Base-by-base conservation (phyloP, 129 eudicot genomes). In the Artemisia argyi region DNA sequence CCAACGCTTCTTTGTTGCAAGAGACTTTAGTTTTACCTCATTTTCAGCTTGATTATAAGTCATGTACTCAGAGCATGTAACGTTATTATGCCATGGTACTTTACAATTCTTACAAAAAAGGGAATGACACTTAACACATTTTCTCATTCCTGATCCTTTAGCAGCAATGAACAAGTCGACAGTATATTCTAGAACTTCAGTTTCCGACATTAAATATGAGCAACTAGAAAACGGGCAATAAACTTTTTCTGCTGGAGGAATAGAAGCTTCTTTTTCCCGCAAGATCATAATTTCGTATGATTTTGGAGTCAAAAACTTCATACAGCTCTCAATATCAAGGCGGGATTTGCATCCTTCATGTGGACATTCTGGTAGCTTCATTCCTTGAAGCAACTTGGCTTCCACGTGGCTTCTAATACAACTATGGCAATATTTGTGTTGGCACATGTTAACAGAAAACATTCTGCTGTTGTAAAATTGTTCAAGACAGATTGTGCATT, bases 201-300 rank as follows among this genome's bases (percentile, higher is more conserved):
- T 19, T 78, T 52, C 84, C 2, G 91, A 85, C 88, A 90, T 85
- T 28, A 90, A 66, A 24, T 79, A 56, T 2, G 97, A 90, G 73
- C 97, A 90, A 32, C 17, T 74, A 11, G 95, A 80, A 75, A 76
- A 74, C 4, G 97, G 95, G 63, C 97, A 91, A 56, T 91, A 91
- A 71, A 87, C 58, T 70, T 80, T 87, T 13, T 87, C 85, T 2
- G 80, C 14, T 11, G 64, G 63, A 30, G 89, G 97, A 68, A 91
- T 80, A 8, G 95, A 79, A 52, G 89, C 86, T 85, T 91, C 97
- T 80, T 79, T 87, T 63, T 85, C 32, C 19, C 85, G 66, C 24
- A 74, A 78, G 67, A 84, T 83, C 91, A 87, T 79, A 28, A 91
- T 66, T 7, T 75, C 82, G 64, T 83, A 74, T 71, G 79, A 65